These are phyloP conservation scores for Roridomyces roridus DNA, from an alignment of 768 basidiomycete genomes.

Conservation along the genomic window DNA sequence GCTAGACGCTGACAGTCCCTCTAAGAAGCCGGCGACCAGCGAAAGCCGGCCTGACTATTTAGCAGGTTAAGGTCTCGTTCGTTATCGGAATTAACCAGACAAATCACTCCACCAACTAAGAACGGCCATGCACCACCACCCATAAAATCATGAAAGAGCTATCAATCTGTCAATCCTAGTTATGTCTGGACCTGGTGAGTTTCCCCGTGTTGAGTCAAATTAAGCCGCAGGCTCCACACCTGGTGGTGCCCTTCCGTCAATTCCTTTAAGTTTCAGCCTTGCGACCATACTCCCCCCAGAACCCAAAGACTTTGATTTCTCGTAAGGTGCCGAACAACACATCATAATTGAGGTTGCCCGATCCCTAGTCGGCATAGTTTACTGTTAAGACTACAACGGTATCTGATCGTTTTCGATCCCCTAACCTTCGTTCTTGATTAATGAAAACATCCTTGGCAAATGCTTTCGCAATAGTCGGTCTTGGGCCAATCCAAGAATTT, in stretches of 20 bases:
- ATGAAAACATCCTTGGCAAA: too few relatives aligned
- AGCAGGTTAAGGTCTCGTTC: constrained; percentile 94
- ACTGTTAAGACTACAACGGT: too few relatives aligned
- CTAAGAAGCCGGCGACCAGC: too few relatives aligned
- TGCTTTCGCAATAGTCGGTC: too few relatives aligned
- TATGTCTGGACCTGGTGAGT: too few relatives aligned
- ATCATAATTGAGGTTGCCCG: constrained; percentile 52
- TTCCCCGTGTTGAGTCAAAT: too few relatives aligned
- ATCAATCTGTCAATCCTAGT: constrained; percentile 83
- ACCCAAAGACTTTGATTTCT: constrained; percentile 92
- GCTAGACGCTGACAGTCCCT: too few relatives aligned
- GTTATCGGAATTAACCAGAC: constrained; percentile 97
- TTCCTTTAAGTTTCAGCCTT: constrained; percentile 71
- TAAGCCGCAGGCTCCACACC: constrained; percentile 75
- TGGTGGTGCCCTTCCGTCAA: constrained; percentile 70
- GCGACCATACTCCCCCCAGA: constrained; percentile 81
- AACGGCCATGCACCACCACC: constrained; percentile 91
- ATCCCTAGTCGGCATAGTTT: constrained; percentile 15
- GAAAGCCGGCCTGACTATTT: constrained; percentile 86
- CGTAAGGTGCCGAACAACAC: constrained; percentile 81
- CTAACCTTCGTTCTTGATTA: too few relatives aligned
- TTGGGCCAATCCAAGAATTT: too few relatives aligned
- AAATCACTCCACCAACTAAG: constrained; percentile 94
- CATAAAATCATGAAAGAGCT: constrained; percentile 86
- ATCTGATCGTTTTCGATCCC: too few relatives aligned